Base-by-base conservation (phyloP, 805 yeast species). In the Metschnikowia lochheadii region DNA sequence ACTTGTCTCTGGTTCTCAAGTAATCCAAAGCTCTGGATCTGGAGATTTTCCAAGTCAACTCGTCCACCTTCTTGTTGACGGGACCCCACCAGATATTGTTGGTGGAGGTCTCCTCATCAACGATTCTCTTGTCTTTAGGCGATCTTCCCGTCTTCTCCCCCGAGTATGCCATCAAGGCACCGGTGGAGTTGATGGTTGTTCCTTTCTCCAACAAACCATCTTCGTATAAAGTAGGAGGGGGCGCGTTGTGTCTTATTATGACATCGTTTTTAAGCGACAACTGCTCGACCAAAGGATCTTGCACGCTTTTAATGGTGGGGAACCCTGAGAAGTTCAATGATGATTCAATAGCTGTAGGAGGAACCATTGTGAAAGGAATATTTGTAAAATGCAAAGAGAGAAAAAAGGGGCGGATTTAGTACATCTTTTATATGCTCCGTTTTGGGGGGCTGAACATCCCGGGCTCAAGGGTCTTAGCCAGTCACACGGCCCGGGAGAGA, bases 11-110 rank as follows among this genome's bases (percentile, higher is more conserved):
- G 50, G 98, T 92, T 80, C 96, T 87, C 70, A 92, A 81, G 77
- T 91, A 92, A 73, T 92, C 99, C 59, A 91, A 81, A 47, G 99
- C 98, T 75, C 99, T 88, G 62, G 92, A 92, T 70, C 96, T 86
- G 69, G 95, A 88, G 63, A 92, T 90, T 63, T 83, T 82, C 98
- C 98, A 92, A 20, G 97, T 90, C 68, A 85, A 84, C 73, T 89
- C 96, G 53, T 89, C 86, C 61, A 92, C 91, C 74, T 92, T 88
- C 75, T 87, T 89, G 78, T 92, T 92, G 60, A 92, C 99, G 2
- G 98, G 98, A 23, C 99, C 99, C 99, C 99, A 92, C 99, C 99
- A 92, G 62, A 92, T 83, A 65, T 91, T 77, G 52, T 88, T 80
- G 53, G 80, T 73, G 37, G 97, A 89, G 46, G 94, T 79, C 61